Evolutionary conservation across 2,329 filamentous ascomycete genomes (phyloP).

Genomic region (Chaetomiaceae sp.): DNA sequence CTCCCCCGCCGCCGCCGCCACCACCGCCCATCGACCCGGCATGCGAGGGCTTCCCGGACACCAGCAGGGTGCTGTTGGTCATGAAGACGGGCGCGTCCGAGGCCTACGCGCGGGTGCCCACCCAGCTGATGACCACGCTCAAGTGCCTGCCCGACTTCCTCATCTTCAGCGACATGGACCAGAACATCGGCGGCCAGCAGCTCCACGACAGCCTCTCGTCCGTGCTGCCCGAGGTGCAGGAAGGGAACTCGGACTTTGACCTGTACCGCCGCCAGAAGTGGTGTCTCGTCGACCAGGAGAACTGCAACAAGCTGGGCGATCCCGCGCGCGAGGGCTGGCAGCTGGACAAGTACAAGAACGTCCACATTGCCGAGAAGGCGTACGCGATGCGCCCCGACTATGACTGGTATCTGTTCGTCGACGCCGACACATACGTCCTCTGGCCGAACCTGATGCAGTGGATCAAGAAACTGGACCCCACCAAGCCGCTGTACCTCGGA

Average conservation of each 20-base stretch:
- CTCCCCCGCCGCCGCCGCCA: background rate
- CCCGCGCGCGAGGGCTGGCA: slow-evolving; percentile 43
- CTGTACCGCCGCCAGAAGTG: slow-evolving; percentile 43
- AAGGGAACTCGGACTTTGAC: slow-evolving; percentile 48
- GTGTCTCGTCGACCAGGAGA: slow-evolving; percentile 43
- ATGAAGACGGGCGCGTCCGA: slow-evolving; percentile 58
- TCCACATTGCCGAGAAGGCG: slow-evolving; percentile 54
- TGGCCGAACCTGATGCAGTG: slow-evolving; percentile 50
- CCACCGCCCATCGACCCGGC: slow-evolving; percentile 25
- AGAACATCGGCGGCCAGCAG: slow-evolving; percentile 42
- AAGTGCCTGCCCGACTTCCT: slow-evolving; percentile 48
- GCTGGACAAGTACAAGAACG: slow-evolving; percentile 60
- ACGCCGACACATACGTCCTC: slow-evolving; percentile 55
- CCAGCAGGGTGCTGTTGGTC: slow-evolving; percentile 37
- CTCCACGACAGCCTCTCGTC: slow-evolving; percentile 45
- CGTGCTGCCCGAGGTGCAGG: slow-evolving; percentile 40
- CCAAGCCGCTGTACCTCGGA: slow-evolving; percentile 46
- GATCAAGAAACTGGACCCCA: slow-evolving; percentile 42
- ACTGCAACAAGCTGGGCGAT: slow-evolving; percentile 36
- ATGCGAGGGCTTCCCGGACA: slow-evolving; percentile 31
- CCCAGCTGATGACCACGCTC: slow-evolving; percentile 48
- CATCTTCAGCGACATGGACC: slow-evolving; percentile 55
- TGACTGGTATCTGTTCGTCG: slow-evolving; percentile 58
- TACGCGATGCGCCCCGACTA: slow-evolving; percentile 46
- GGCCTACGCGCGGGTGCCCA: slow-evolving; percentile 47